phyloP scores from a whole-genome alignment of 495 filamentous ascomycete species.

The Amniculicola lignicola region DNA sequence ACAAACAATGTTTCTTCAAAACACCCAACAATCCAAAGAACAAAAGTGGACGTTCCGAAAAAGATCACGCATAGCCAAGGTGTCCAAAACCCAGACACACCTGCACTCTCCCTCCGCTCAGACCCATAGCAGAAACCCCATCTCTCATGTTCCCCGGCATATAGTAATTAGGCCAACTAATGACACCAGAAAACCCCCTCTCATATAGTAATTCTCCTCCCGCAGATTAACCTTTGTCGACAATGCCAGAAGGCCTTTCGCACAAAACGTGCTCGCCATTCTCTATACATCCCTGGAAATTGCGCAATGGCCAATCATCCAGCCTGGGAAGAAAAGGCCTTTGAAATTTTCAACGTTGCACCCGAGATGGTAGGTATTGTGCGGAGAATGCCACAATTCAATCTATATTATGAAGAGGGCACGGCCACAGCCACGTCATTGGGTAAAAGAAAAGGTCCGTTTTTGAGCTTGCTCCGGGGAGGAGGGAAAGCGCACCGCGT shows the following conservation, averaged over 20 bases:
- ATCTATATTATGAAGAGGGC: constrained; percentile 20
- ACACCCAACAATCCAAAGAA: constrained; percentile 8
- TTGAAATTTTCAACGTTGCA: constrained; percentile 10
- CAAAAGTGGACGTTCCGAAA: neutral
- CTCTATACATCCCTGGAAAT: constrained; percentile 27
- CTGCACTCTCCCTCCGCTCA: too few relatives aligned
- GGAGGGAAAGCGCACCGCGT: neutral
- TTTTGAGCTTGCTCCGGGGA: neutral
- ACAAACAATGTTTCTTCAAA: neutral
- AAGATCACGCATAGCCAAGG: constrained; percentile 10
- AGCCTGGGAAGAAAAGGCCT: too few relatives aligned
- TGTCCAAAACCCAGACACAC: too few relatives aligned
- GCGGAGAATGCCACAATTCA: constrained; percentile 22
- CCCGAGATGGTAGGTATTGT: constrained; percentile 3
- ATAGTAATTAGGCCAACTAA: constrained; percentile 17
- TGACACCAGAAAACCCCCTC: constrained; percentile 8
- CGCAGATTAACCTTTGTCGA: constrained; percentile 27
- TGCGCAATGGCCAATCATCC: too few relatives aligned
- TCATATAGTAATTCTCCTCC: constrained; percentile 22
- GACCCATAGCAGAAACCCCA: too few relatives aligned
- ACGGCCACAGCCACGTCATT: constrained; percentile 15
- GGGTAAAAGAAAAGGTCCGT: neutral
- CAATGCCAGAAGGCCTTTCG: constrained; percentile 8
- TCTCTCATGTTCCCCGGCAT: constrained; percentile 25
- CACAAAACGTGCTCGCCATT: constrained; percentile 4